Conservation (phyloP, 1,284 basidiomycete species). For the Ceratobasidium sp. region DNA sequence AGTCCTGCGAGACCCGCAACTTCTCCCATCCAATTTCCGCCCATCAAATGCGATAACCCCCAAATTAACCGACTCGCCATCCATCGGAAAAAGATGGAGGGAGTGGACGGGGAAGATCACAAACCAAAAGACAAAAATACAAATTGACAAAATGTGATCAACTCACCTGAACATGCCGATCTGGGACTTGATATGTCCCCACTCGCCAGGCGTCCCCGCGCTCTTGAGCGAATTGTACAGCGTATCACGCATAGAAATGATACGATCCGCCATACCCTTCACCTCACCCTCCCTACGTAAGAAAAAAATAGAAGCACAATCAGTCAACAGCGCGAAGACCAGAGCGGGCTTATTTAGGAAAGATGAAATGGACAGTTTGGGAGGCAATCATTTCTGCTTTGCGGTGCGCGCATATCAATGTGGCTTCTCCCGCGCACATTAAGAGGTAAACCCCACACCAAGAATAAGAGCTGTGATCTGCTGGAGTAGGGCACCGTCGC, state of each 20-base stretch:
- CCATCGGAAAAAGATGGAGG: not conserved
- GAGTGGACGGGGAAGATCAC: not conserved
- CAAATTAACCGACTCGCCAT: no score
- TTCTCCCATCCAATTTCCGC: no score
- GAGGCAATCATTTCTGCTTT: no score
- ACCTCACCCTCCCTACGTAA: constrained; percentile 85
- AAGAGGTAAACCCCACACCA: no score
- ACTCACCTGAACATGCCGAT: constrained; percentile 93
- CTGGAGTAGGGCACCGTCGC: no score
- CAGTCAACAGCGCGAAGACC: not conserved
- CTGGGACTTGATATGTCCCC: constrained; percentile 97
- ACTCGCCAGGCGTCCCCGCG: constrained; percentile 84
- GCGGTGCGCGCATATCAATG: no score
- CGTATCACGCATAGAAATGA: constrained; percentile 94
- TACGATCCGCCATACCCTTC: constrained; percentile 95
- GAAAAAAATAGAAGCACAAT: constrained; percentile 21
- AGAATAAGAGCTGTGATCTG: no score
- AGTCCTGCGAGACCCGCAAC: no score
- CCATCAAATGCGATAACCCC: no score
- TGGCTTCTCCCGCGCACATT: no score
- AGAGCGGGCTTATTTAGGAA: not conserved
- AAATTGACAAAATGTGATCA: not conserved
- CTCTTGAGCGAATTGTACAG: constrained; percentile 83
- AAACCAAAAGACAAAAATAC: no score
- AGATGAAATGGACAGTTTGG: not conserved